Base-by-base conservation (phyloP, 441 rosid genomes). In the Heliophila coronopifolia region DNA sequence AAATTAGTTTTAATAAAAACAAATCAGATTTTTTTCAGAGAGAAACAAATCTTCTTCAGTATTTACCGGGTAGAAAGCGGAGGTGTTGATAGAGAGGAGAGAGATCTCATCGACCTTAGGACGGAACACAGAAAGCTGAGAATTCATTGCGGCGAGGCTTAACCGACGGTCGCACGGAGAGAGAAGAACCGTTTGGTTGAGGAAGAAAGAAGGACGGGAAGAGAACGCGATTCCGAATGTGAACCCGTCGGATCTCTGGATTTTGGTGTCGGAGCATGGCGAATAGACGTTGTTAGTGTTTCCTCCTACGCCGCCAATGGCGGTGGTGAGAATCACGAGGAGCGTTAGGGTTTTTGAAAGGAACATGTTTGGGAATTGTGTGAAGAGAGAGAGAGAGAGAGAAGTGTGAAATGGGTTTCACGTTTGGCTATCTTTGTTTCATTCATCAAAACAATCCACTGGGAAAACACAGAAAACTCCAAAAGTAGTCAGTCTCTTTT, bases 61-160 rank as follows among this genome's bases (percentile, higher is more conserved):
- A 43, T 63, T 33, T 16, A 84, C 94, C 66, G 87, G 94, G 36
- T 33, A 74, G 76, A 80, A 88, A 4, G 75, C 31, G 9, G 86
- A 77, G 47, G 94, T 68, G 63, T 88, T 88, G 68, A 88, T 54
- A 8, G 92, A 78, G 61, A 88, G 94, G n/a, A 88, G 85, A 34
- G 96, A 85, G 75, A 88, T 85, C 77, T 88, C 96, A 16, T 88
- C 94, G 30, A 88, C 72, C 59, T 80, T 82, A 16, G 94, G 92
- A 42, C 96, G 77, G 53, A 83, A 84, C 30, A 80, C 10, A 27
- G 92, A 78, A 63, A 85, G 67, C 77, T 76, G 89, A 25, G 92
- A 58, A 46, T 40, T 70, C 39, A 73, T 48, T 36, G 72, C 70
- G 33, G 83, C 59, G 18, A 88, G 85, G 6, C 77, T 39, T 19